Percentiles rank a stretch among this genome's conserved stretches.
Conservation (phyloP, 345 rosid genomes). For the Ricinus communis region DNA sequence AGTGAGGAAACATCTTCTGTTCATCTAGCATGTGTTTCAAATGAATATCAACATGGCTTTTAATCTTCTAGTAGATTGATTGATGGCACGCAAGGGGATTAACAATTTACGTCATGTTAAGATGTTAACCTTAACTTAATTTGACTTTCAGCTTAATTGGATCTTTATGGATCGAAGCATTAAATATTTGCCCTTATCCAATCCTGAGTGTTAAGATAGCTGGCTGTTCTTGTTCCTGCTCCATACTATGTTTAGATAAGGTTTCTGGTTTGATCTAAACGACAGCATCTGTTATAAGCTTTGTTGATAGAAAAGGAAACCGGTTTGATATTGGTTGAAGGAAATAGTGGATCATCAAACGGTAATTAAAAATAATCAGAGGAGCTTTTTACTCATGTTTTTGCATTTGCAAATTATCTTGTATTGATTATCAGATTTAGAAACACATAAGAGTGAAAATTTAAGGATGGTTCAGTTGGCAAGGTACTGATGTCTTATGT, state of each 20-base stretch:
- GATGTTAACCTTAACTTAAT: not conserved
- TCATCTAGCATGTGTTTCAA: not conserved
- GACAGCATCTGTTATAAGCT: not conserved
- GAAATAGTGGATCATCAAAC: not conserved
- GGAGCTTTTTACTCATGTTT: not conserved
- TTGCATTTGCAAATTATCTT: not conserved
- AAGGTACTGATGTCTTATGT: not conserved
- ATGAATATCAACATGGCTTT: not conserved
- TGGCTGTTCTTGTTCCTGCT: not conserved
- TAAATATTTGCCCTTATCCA: not conserved
- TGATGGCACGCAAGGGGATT: not conserved
- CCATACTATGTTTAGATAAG: not conserved
- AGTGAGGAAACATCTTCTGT: not conserved
- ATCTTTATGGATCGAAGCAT: not conserved
- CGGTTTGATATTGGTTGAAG: not conserved
- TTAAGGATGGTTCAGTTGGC: not conserved
- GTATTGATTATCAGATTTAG: not conserved
- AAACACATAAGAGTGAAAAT: not conserved
- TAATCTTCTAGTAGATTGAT: not conserved
- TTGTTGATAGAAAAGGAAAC: not conserved
- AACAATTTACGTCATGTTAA: not conserved
- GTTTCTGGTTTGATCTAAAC: not conserved
- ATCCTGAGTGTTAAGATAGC: not conserved
- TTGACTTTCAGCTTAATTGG: not conserved
- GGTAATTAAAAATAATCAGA: not conserved